Evolutionary conservation across 192 early-diverging fungal species (phyloP).

Genomic region (Backusella luteola): DNA sequence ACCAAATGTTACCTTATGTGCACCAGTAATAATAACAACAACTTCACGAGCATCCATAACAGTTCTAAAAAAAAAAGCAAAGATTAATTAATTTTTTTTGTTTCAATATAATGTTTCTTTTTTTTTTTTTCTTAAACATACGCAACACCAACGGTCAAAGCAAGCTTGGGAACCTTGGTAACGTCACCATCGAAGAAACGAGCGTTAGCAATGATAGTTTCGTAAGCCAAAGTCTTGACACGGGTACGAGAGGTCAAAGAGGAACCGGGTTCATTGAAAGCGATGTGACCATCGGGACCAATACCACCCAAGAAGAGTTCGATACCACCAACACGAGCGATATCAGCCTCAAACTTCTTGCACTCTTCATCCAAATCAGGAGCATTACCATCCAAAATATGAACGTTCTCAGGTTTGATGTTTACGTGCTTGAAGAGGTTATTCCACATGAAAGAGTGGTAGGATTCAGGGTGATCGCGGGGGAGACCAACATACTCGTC

Average conservation of each 20-base stretch:
- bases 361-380: conserved; percentile 77
- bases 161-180: conserved; percentile 80
- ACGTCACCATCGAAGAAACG: conserved; percentile 83
- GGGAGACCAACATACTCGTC: conserved; percentile 56
- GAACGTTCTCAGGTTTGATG: conserved; percentile 78
- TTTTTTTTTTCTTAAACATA: conserved; percentile 30
- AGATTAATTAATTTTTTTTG: conserved; percentile 1
- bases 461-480: conserved; percentile 74
- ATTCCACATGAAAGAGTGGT: conserved; percentile 90
- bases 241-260: conserved; percentile 77
- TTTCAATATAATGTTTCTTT: background rate
- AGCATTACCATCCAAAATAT: conserved; percentile 84
- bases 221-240: conserved; percentile 83
- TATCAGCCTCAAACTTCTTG: conserved; percentile 74
- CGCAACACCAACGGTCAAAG: conserved; percentile 80
- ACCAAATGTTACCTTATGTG: conserved; percentile 53
- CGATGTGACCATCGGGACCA: conserved; percentile 87
- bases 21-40: conserved; percentile 80
- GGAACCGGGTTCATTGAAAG: conserved; percentile 88
- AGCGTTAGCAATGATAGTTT: conserved; percentile 85
- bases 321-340: conserved; percentile 73
- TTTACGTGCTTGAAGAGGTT: conserved; percentile 84
- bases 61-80: conserved; percentile 45
- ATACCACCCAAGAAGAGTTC: conserved; percentile 90
- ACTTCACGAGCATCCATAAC: conserved; percentile 87